These are phyloP conservation scores for Calocera cornea DNA, from an alignment of 768 basidiomycete species.

Conservation along the genomic window DNA sequence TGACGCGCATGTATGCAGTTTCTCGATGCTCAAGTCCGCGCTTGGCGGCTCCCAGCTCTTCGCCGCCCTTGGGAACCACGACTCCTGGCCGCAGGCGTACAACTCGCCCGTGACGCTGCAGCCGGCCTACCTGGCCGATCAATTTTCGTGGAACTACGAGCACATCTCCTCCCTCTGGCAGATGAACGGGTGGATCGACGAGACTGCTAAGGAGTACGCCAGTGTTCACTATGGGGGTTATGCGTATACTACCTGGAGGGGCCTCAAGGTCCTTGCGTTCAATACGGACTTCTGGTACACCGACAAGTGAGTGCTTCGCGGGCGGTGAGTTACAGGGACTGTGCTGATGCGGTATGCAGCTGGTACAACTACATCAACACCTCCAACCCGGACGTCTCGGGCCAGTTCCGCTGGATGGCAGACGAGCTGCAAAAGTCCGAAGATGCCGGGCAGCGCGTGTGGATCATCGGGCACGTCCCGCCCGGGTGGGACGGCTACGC, in stretches of 20 bases:
- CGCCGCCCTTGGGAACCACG: constrained; percentile 19
- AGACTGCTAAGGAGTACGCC: constrained; percentile 8
- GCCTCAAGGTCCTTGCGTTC: constrained; percentile 17
- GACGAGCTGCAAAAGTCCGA: constrained; percentile 46
- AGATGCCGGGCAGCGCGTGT: constrained; percentile 43
- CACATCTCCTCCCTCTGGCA: constrained; percentile 10
- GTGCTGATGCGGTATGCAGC: constrained; percentile 6
- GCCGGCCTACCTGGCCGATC: not conserved
- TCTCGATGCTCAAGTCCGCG: not conserved
- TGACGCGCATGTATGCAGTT: not conserved
- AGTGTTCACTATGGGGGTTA: constrained; percentile 13
- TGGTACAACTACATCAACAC: constrained; percentile 6
- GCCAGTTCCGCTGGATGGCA: constrained; percentile 21
- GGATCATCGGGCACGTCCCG: constrained; percentile 51
- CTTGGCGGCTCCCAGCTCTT: constrained; percentile 2
- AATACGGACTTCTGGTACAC: constrained; percentile 12
- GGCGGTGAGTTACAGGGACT: constrained; percentile 13
- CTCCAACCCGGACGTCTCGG: constrained; percentile 16
- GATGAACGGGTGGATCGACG: constrained; percentile 16
- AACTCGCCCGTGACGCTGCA: not conserved
- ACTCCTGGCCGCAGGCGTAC: not conserved
- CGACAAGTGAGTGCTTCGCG: constrained; percentile 6
- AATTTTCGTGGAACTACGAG: not conserved
- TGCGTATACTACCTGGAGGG: constrained; percentile 13
- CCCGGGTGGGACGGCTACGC: constrained; percentile 25